These are phyloP conservation scores for Colletotrichum sp. DNA, from an alignment of 2,329 filamentous ascomycete species.

Conservation along the genomic window DNA sequence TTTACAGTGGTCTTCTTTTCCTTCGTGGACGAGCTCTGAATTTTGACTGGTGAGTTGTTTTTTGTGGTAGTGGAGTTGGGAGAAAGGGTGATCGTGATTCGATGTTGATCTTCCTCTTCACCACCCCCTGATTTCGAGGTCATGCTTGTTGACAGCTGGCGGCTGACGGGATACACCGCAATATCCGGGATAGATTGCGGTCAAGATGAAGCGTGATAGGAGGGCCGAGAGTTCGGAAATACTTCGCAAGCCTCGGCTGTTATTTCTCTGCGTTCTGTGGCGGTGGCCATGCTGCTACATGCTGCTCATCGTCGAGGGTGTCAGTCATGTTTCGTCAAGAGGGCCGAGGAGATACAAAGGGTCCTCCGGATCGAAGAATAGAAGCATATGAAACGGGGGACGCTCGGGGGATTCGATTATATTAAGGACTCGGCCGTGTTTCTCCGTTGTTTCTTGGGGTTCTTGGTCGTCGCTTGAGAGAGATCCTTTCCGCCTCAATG, in stretches of 20 bases:
- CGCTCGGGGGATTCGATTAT: background rate
- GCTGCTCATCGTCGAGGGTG: background rate
- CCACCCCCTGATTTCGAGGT: background rate
- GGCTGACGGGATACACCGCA: background rate
- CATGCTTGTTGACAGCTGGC: background rate
- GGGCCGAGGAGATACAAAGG: background rate
- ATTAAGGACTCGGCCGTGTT: background rate
- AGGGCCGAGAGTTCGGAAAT: background rate
- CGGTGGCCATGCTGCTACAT: background rate
- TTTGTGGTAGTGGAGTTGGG: background rate
- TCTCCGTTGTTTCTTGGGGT: background rate
- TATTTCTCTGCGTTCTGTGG: background rate
- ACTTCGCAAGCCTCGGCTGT: background rate
- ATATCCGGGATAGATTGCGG: background rate
- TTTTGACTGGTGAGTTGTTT: background rate
- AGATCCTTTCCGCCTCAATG: background rate
- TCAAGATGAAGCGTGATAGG: background rate
- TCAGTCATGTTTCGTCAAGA: background rate
- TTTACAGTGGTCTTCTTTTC: background rate
- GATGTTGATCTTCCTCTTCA: background rate
- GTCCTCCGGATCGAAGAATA: background rate
- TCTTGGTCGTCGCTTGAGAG: background rate
- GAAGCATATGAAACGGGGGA: background rate
- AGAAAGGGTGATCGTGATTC: background rate
- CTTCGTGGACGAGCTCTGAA: background rate